A percentile compares a stretch with the other conserved stretches of the same genome.
phyloP scores from a whole-genome alignment of 2,329 filamentous ascomycete species.

The Tetracladium maxilliforme region DNA sequence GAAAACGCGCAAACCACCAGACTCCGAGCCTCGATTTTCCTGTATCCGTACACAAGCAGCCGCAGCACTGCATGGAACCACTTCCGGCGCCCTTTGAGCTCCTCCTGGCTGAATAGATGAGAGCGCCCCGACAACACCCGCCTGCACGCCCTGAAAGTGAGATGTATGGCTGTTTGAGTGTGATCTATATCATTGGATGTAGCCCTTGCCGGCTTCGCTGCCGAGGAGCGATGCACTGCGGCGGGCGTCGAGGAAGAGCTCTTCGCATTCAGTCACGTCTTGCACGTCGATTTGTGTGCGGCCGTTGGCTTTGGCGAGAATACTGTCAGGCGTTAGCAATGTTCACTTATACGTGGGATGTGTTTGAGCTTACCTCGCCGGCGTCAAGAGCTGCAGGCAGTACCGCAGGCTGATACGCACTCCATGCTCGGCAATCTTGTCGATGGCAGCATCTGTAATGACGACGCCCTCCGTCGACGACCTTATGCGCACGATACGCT shows the following conservation, averaged over 20 bases:
- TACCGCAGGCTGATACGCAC: constrained; percentile 84
- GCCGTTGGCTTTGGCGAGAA: constrained; percentile 75
- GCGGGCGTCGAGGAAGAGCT: constrained; percentile 70
- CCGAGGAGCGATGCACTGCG: constrained; percentile 59
- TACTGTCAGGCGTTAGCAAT: constrained; percentile 43
- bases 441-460: constrained; percentile 69
- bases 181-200: constrained; percentile 49
- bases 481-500: constrained; percentile 76
- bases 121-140: too few relatives aligned
- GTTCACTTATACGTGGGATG: too few relatives aligned
- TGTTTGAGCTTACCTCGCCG: constrained; percentile 56
- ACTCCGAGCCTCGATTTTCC: too few relatives aligned
- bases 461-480: constrained; percentile 68
- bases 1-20: too few relatives aligned
- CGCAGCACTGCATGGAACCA: neutral
- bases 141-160: too few relatives aligned
- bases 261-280: constrained; percentile 70
- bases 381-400: constrained; percentile 79
- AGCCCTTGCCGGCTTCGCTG: constrained; percentile 47
- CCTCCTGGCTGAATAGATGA: too few relatives aligned
- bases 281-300: constrained; percentile 61
- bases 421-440: constrained; percentile 76
- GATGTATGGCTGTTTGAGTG: too few relatives aligned
- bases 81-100: neutral
- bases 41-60: too few relatives aligned